phyloP scores from a whole-genome alignment of 1,284 basidiomycete genomes.

The Cystobasidium slooffiae region DNA sequence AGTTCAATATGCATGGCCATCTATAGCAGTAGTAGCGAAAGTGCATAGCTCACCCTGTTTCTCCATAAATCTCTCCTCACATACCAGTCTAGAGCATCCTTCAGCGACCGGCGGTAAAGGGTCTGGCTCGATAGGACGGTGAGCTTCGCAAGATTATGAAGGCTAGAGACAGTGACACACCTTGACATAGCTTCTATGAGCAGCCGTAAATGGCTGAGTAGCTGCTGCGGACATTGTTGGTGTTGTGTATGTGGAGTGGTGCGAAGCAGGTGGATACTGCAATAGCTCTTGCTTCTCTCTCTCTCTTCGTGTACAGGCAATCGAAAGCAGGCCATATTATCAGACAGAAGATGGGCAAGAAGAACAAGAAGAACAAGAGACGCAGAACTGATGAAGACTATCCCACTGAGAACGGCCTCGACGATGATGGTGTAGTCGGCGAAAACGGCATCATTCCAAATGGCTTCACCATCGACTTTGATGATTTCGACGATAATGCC shows the following conservation, averaged over 20 bases:
- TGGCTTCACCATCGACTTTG: constrained; percentile 43
- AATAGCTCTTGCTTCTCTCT: constrained; percentile 3
- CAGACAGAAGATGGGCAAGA: neutral
- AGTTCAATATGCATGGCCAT: neutral
- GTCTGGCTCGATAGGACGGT: constrained; percentile 45
- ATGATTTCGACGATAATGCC: constrained; percentile 7
- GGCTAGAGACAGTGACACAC: constrained; percentile 43
- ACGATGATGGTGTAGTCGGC: neutral
- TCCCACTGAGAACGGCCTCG: neutral
- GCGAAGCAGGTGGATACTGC: neutral
- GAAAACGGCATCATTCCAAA: constrained; percentile 27
- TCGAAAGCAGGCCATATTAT: neutral
- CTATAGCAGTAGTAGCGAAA: too few relatives aligned
- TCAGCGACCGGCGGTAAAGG: constrained; percentile 54
- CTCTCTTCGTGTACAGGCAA: neutral
- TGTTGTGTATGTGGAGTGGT: neutral
- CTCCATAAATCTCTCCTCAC: constrained; percentile 53
- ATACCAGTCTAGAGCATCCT: constrained; percentile 55
- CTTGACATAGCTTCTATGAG: constrained; percentile 54
- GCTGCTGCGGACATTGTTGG: constrained; percentile 23
- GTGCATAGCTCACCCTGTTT: constrained; percentile 46
- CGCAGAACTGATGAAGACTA: constrained; percentile 8
- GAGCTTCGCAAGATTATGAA: constrained; percentile 1
- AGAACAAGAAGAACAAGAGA: constrained; percentile 33
- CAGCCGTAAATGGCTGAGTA: constrained; percentile 46